A percentile compares a stretch with the other conserved stretches of the same genome.
Conservation (phyloP, 2,329 filamentous ascomycete genomes). For the Alternaria sp. region DNA sequence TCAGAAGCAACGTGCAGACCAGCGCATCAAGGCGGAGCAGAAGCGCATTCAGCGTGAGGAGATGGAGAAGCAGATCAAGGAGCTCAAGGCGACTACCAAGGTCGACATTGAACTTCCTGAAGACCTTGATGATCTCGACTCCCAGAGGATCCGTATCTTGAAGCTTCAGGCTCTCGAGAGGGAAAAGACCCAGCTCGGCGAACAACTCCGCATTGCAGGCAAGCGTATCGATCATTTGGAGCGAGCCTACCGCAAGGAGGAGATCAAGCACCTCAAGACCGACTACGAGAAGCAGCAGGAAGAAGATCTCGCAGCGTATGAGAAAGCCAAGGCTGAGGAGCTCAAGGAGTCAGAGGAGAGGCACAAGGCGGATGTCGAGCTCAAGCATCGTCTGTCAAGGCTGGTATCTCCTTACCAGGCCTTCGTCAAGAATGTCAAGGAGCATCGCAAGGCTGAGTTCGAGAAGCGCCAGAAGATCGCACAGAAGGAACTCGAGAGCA, state of each 20-base stretch:
- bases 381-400: constrained; percentile 90
- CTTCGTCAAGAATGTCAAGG: constrained; percentile 82
- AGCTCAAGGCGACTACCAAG: constrained; percentile 89
- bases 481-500: constrained; percentile 90
- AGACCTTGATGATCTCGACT: constrained; percentile 74
- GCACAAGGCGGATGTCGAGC: constrained; percentile 88
- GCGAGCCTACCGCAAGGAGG: constrained; percentile 94
- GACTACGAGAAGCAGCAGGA: constrained; percentile 88
- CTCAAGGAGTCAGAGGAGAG: constrained; percentile 83
- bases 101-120: constrained; percentile 83
- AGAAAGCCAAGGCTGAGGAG: constrained; percentile 78
- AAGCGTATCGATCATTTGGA: constrained; percentile 98
- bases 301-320: constrained; percentile 79
- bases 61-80: constrained; percentile 86
- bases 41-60: constrained; percentile 59
- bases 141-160: constrained; percentile 80
- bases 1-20: constrained; percentile 88
- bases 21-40: constrained; percentile 73
- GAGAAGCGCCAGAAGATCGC: constrained; percentile 92
- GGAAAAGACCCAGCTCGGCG: constrained; percentile 95
- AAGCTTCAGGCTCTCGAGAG: constrained; percentile 96
- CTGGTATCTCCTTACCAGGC: constrained; percentile 84
- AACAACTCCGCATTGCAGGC: constrained; percentile 87
- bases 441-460: constrained; percentile 92
- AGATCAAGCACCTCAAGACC: constrained; percentile 85